These are phyloP conservation scores for Rhipidocladum racemiflorum DNA, from an alignment of 176 grass and related monocot genomes.

Conservation along the genomic window DNA sequence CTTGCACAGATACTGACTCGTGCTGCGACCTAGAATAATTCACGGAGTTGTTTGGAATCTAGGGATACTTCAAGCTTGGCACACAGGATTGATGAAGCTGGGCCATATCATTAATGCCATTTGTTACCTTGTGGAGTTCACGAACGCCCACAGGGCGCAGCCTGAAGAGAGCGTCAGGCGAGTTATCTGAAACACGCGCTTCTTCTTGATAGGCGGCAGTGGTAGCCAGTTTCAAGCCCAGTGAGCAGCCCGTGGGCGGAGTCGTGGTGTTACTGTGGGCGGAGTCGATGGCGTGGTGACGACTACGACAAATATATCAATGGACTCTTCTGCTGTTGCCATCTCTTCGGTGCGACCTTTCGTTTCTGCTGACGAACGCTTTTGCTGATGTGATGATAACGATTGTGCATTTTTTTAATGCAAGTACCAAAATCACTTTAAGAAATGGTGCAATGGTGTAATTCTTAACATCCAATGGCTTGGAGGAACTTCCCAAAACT, in stretches of 20 bases:
- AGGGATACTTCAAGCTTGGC: slow-evolving; percentile 23
- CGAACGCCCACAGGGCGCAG: slow-evolving; percentile 16
- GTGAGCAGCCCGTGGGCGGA: slow-evolving; percentile 26
- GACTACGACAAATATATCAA: neutral
- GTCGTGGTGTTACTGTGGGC: slow-evolving; percentile 30
- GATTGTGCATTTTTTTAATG: too few relatives aligned
- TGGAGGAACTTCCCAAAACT: too few relatives aligned
- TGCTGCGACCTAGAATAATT: neutral
- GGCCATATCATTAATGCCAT: neutral
- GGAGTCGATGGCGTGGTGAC: neutral
- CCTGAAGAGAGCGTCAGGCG: neutral
- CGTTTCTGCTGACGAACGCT: neutral
- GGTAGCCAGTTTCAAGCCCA: neutral
- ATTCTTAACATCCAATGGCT: too few relatives aligned
- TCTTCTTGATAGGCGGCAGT: slow-evolving; percentile 4
- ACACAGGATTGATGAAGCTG: slow-evolving; percentile 37
- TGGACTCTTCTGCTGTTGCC: neutral
- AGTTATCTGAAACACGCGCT: neutral
- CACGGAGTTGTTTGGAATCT: neutral
- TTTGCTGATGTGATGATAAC: too few relatives aligned
- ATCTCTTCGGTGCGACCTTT: neutral
- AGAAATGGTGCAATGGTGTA: too few relatives aligned
- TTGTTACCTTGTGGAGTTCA: neutral
- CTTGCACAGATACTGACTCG: neutral
- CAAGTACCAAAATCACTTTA: too few relatives aligned